A percentile compares a stretch with the other conserved stretches of the same genome.
Evolutionary conservation across 2,329 filamentous ascomycete genomes (phyloP).

Genomic region (Aschersonia sp.): DNA sequence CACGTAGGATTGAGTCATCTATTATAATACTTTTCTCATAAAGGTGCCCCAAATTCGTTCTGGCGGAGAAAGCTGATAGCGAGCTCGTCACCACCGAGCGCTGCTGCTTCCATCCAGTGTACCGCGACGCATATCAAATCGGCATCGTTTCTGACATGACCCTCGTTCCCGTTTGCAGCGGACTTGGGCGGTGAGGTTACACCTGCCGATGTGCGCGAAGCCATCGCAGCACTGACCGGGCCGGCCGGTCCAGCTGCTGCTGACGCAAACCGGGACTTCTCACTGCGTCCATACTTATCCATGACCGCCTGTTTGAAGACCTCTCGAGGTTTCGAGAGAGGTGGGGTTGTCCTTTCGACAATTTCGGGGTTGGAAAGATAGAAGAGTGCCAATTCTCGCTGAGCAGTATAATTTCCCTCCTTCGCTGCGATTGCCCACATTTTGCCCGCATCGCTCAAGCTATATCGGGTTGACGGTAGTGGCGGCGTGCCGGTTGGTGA

Average conservation of each 20-base stretch:
- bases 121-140: slow-evolving; percentile 85
- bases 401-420: slow-evolving; percentile 69
- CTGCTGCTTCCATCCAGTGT: slow-evolving; percentile 93
- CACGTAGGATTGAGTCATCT: too few relatives aligned
- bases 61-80: slow-evolving; percentile 73
- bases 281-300: slow-evolving; percentile 43
- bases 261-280: slow-evolving; percentile 10
- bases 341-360: slow-evolving; percentile 64
- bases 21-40: neutral
- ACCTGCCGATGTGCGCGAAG: too few relatives aligned
- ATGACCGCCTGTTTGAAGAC: slow-evolving; percentile 84
- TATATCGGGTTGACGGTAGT: slow-evolving; percentile 45
- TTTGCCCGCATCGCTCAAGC: slow-evolving; percentile 64
- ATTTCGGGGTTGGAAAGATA: slow-evolving; percentile 87
- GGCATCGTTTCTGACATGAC: slow-evolving; percentile 56
- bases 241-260: slow-evolving; percentile 9
- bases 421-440: slow-evolving; percentile 92
- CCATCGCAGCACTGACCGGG: slow-evolving; percentile 10
- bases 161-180: slow-evolving; percentile 19
- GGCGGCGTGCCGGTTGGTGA: slow-evolving; percentile 27
- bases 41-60: slow-evolving; percentile 22
- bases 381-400: slow-evolving; percentile 84
- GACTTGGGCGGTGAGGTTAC: slow-evolving; percentile 8
- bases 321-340: slow-evolving; percentile 69
- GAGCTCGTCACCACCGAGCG: slow-evolving; percentile 71